Evolutionary conservation across 202 grass and related monocot genomes (phyloP).

Genomic region (Tripidium arundinaceum): DNA sequence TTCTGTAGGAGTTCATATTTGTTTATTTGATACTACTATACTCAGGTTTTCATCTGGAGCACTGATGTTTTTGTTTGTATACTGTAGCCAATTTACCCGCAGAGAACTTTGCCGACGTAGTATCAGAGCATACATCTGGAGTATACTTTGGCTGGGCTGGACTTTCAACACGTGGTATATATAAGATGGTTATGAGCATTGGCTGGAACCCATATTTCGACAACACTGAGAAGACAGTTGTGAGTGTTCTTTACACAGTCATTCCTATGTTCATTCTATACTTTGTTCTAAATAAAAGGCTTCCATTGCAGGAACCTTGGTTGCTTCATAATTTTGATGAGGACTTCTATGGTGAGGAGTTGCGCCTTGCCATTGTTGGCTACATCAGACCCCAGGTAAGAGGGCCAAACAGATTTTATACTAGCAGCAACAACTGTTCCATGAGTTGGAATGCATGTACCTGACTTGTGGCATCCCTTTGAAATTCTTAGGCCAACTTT

Average conservation of each 20-base stretch:
- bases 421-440: background rate
- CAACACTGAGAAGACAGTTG: constrained; percentile 85
- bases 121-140: constrained; percentile 84
- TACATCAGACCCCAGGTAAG: constrained; percentile 91
- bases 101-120: constrained; percentile 75
- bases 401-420: background rate
- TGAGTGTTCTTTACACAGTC: constrained; percentile 50
- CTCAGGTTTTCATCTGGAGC: background rate
- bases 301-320: constrained; percentile 78
- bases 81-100: constrained; percentile 78
- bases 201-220: constrained; percentile 99
- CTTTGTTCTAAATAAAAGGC: constrained; percentile 24
- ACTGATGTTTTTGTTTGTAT: constrained; percentile 32
- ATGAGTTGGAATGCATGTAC: background rate
- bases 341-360: constrained; percentile 89
- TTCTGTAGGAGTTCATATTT: too few species aligned
- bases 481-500: constrained; percentile 71
- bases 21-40: too few species aligned
- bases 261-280: constrained; percentile 10
- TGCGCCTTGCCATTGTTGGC: constrained; percentile 79
- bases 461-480: constrained; percentile 2
- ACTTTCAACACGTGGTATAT: constrained; percentile 60
- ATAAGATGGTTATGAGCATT: constrained; percentile 99
- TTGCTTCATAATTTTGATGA: constrained; percentile 81
- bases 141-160: constrained; percentile 96